Conservation (phyloP, 2,329 filamentous ascomycete species). For the Cladophialophora psammophila region DNA sequence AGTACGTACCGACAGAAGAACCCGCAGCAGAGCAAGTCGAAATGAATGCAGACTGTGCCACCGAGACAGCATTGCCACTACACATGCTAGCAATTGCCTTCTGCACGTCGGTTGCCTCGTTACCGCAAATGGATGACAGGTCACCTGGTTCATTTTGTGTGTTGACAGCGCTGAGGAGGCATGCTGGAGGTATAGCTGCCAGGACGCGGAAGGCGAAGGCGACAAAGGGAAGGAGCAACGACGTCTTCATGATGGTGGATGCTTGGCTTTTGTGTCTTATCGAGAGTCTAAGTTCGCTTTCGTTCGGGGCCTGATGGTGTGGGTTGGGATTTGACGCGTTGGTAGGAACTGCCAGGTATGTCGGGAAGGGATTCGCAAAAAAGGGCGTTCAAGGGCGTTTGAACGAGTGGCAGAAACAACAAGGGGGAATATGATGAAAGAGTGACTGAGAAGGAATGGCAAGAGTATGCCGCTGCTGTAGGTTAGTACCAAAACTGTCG, state of each 20-base stretch:
- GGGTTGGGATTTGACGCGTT: constrained; percentile 18
- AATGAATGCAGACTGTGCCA: constrained; percentile 50
- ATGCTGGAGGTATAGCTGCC: constrained; percentile 57
- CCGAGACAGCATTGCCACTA: constrained; percentile 40
- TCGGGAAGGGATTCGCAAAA: not conserved
- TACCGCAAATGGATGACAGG: constrained; percentile 50
- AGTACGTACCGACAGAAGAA: constrained; percentile 50
- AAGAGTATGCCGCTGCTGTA: constrained; percentile 8
- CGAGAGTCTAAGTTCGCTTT: constrained; percentile 1
- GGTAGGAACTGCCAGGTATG: constrained; percentile 8
- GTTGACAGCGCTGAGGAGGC: constrained; percentile 59
- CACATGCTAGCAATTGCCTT: constrained; percentile 49
- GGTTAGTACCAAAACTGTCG: constrained; percentile 19
- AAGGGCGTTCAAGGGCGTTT: constrained; percentile 2
- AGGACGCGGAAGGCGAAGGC: constrained; percentile 52
- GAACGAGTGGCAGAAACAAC: constrained; percentile 24
- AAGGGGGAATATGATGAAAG: constrained; percentile 12
- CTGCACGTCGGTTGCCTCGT: constrained; percentile 47
- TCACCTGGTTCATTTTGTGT: constrained; percentile 49
- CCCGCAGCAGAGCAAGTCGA: constrained; percentile 50
- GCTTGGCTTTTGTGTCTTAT: constrained; percentile 6
- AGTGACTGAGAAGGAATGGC: constrained; percentile 26
- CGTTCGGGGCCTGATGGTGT: constrained; percentile 3
- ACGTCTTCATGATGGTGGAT: constrained; percentile 32
- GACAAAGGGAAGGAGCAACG: constrained; percentile 53